These are phyloP conservation scores for Chaetomium cochliodes DNA, from an alignment of 495 filamentous ascomycete species.

Conservation along the genomic window DNA sequence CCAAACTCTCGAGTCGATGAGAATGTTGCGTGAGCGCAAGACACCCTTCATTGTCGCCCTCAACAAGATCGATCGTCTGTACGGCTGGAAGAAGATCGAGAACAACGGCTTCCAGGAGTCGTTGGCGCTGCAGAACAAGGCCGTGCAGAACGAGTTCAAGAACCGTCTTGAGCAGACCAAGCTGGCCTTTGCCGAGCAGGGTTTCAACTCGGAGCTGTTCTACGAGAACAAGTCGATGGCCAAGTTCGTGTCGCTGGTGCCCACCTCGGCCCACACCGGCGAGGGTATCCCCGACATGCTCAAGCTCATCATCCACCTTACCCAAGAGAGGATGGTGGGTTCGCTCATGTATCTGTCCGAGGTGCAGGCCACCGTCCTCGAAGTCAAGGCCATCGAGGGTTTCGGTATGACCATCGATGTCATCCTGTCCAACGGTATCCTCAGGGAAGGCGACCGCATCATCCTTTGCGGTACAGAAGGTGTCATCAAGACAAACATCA, in stretches of 20 bases:
- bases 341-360: constrained; percentile 97
- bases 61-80: constrained; percentile 99
- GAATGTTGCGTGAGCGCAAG: constrained; percentile 83
- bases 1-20: constrained; percentile 97
- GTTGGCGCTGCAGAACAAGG: constrained; percentile 85
- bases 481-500: constrained; percentile 89
- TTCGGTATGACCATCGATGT: constrained; percentile 99
- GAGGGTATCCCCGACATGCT: constrained; percentile 99
- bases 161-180: constrained; percentile 89
- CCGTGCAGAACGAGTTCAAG: constrained; percentile 91
- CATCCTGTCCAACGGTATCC: constrained; percentile 90
- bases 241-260: constrained; percentile 87
- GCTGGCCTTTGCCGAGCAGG: constrained; percentile 89
- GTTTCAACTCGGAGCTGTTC: constrained; percentile 95
- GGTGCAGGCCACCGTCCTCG: constrained; percentile 95
- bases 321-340: constrained; percentile 97
- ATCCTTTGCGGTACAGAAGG: constrained; percentile 95
- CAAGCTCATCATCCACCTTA: constrained; percentile 86
- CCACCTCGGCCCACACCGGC: constrained; percentile 94
- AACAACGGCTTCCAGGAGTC: constrained; percentile 98
- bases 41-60: constrained; percentile 98
- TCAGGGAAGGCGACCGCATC: constrained; percentile 91
- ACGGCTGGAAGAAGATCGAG: constrained; percentile 94
- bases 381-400: constrained; percentile 98
- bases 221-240: constrained; percentile 98